Conservation (phyloP, 768 basidiomycete genomes). For the Mycena crocata region DNA sequence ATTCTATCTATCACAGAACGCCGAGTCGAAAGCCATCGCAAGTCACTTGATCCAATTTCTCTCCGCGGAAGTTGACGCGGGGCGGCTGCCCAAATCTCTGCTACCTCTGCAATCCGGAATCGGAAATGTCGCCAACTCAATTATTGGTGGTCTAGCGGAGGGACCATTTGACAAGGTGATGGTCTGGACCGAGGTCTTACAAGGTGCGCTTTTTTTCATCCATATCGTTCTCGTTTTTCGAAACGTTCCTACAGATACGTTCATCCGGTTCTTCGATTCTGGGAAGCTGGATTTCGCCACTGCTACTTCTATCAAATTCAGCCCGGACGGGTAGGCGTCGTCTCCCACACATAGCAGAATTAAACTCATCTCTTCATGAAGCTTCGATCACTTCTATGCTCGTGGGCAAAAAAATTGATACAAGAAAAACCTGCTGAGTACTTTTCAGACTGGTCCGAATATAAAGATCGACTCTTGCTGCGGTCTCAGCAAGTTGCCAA, state of each 20-base stretch:
- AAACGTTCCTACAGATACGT: constrained; percentile 46
- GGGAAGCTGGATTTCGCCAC: constrained; percentile 60
- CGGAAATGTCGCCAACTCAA: constrained; percentile 61
- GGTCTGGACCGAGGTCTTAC: constrained; percentile 63
- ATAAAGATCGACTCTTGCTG: constrained; percentile 59
- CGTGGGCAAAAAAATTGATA: constrained; percentile 40
- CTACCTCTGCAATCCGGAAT: constrained; percentile 62
- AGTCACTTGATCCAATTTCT: constrained; percentile 59
- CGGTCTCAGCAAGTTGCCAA: constrained; percentile 65
- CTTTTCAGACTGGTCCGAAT: constrained; percentile 54
- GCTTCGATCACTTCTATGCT: constrained; percentile 61
- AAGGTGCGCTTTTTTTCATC: constrained; percentile 39
- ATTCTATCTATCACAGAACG: constrained; percentile 41
- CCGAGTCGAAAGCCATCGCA: constrained; percentile 56
- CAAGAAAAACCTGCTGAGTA: neutral
- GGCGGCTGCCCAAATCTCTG: constrained; percentile 53
- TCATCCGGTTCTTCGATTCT: constrained; percentile 59
- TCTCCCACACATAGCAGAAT: neutral
- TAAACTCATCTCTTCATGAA: constrained; percentile 25
- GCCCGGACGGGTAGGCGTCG: constrained; percentile 52
- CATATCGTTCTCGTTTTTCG: constrained; percentile 2
- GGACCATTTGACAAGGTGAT: constrained; percentile 62
- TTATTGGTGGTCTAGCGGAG: constrained; percentile 60
- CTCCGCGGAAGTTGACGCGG: constrained; percentile 53
- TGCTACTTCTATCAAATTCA: constrained; percentile 60